These are phyloP conservation scores for Cryptococcus sp. DNA, from an alignment of 1,284 basidiomycete species.

Conservation along the genomic window DNA sequence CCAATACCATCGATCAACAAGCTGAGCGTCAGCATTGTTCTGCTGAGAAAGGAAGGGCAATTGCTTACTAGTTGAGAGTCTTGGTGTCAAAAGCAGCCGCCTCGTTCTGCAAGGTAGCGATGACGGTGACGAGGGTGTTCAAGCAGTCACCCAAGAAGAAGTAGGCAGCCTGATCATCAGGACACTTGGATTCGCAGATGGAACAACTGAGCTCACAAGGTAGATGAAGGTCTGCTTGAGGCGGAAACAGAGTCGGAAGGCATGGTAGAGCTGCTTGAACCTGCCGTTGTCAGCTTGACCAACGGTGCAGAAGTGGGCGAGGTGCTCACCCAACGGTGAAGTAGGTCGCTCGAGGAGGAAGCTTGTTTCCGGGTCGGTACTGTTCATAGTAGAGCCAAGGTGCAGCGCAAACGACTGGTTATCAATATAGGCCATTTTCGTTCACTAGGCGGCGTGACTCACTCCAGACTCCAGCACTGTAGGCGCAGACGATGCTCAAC, in stretches of 20 bases:
- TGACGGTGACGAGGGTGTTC: conserved; percentile 58
- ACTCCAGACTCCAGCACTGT: conserved; percentile 70
- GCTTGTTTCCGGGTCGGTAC: conserved; percentile 64
- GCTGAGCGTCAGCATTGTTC: conserved; percentile 46
- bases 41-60: conserved; percentile 50
- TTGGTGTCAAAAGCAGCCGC: conserved; percentile 45
- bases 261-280: conserved; percentile 58
- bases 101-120: conserved; percentile 72
- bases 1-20: conserved; percentile 71
- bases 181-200: conserved; percentile 8
- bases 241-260: conserved; percentile 59
- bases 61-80: conserved; percentile 34
- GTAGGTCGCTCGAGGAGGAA: conserved; percentile 62
- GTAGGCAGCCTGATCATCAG: conserved; percentile 53
- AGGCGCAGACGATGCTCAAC: conserved; percentile 65
- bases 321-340: conserved; percentile 56
- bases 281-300: conserved; percentile 55
- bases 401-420: conserved; percentile 61
- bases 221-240: conserved; percentile 58
- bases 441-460: conserved; percentile 33
- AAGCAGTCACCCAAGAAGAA: conserved; percentile 66
- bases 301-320: not conserved
- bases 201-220: conserved; percentile 12
- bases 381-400: conserved; percentile 74
- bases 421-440: not conserved